Evolutionary conservation across 768 basidiomycete genomes (phyloP), one percentile per base, ranked within the genome.

Genomic region (Boletus rubescentipes): DNA sequence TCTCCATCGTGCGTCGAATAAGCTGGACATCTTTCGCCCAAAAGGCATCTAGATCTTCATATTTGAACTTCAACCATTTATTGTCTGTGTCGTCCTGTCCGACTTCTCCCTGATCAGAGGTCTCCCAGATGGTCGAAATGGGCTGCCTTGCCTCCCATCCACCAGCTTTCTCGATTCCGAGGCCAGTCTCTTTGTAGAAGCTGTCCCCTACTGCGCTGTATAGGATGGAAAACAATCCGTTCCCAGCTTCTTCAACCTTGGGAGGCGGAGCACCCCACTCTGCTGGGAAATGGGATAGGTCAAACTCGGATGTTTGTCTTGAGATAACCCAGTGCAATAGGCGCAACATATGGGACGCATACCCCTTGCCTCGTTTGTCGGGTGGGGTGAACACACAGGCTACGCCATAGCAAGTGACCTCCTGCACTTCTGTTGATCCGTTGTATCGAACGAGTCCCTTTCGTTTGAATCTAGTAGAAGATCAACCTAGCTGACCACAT

Each of bases 271-370:
- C 45, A 9, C 80, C 81, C 73, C 72, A 78, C 38, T 55, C 59
- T n/a, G n/a, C n/a, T n/a, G n/a, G n/a, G n/a, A n/a, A n/a, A n/a
- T n/a, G n/a, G n/a, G n/a, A n/a, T n/a, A n/a, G n/a, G n/a, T n/a
- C n/a, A n/a, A n/a, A n/a, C n/a, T n/a, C n/a, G n/a, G n/a, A n/a
- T n/a, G n/a, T n/a, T n/a, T n/a, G 26, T 9, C 71, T 67, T 11
- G 77, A 77, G 29, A 80, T 63, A 11, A 80, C 74, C n/a, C n/a
- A n/a, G n/a, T n/a, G n/a, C 37, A 86, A 51, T 16, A 86, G 71
- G n/a, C 77, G 72, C 83, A 85, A 82, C 83, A 85, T 82, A 55
- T 83, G 81, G 12, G 64, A 62, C 5, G 78, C 83, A 57, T 82
- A 85, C 9, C 85, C 85, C 36, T 77, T 78, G 7, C 75, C 68